phyloP scores from a whole-genome alignment of 164 flowering plant species.

The Vitis cinerea region DNA sequence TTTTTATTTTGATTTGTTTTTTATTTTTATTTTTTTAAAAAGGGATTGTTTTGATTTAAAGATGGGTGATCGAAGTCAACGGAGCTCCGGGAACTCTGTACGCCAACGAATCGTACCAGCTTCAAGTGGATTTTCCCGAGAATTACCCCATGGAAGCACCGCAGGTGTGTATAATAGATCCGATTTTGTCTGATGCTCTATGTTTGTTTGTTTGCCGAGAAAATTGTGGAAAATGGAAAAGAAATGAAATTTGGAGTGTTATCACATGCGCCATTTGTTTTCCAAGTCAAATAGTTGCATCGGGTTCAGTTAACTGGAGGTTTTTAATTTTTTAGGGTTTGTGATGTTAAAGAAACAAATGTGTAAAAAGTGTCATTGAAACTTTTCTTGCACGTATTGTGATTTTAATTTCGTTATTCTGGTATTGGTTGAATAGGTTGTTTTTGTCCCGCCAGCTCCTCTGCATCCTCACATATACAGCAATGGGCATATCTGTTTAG shows the following conservation, averaged over 20 bases:
- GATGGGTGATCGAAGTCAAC: conserved; percentile 78
- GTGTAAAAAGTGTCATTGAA: not conserved
- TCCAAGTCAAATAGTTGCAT: too few species aligned
- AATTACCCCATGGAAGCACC: conserved; percentile 98
- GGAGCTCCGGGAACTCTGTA: conserved; percentile 89
- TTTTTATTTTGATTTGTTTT: conserved; percentile 4
- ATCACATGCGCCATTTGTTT: too few species aligned
- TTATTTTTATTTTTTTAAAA: not conserved
- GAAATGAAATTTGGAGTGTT: not conserved
- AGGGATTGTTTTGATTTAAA: conserved; percentile 16
- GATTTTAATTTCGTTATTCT: not conserved
- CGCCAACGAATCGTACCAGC: conserved; percentile 70
- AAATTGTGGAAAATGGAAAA: not conserved
- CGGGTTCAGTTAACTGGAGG: too few species aligned
- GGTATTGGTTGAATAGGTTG: conserved; percentile 57
- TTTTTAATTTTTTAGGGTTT: too few species aligned
- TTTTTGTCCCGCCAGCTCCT: conserved; percentile 85
- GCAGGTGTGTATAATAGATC: conserved; percentile 42
- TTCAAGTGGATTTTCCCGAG: conserved; percentile 92
- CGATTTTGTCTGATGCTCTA: not conserved
- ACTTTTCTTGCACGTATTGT: not conserved
- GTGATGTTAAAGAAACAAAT: too few species aligned
- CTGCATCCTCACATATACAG: conserved; percentile 93
- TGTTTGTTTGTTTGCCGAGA: not conserved
- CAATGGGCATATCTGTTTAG: conserved; percentile 96